These are phyloP conservation scores for Chloris gayana DNA, from an alignment of 176 grass and related monocot species.

Conservation along the genomic window DNA sequence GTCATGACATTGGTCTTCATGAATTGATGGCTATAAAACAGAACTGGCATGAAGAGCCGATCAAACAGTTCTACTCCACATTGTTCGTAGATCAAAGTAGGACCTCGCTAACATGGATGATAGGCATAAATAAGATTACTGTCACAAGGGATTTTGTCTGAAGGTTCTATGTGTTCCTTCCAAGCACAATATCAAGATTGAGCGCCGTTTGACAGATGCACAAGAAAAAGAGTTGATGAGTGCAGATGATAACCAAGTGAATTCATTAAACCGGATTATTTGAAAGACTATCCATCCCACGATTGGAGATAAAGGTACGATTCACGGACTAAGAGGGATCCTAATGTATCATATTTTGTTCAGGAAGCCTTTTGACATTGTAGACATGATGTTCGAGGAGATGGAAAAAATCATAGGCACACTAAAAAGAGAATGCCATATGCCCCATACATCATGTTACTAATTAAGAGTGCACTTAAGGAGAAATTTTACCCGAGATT, in stretches of 20 bases:
- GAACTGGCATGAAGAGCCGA: not conserved
- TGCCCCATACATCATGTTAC: conserved; percentile 28
- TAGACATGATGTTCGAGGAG: not conserved
- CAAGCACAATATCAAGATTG: not conserved
- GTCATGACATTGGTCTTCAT: not conserved
- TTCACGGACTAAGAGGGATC: not conserved
- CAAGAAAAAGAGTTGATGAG: not conserved
- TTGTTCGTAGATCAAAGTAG: not conserved
- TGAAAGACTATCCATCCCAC: not conserved
- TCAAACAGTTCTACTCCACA: conserved; percentile 16
- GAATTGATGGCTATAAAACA: not conserved
- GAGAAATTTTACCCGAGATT: not conserved
- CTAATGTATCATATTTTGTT: conserved; percentile 8
- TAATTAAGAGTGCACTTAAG: not conserved
- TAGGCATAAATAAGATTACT: not conserved
- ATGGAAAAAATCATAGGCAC: not conserved
- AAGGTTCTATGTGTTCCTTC: not conserved
- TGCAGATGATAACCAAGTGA: not conserved
- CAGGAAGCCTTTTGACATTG: conserved; percentile 4
- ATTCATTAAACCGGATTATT: not conserved
- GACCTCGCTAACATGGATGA: conserved; percentile 2
- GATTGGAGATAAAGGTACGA: not conserved
- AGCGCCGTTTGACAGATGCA: not conserved
- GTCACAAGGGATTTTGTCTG: not conserved
- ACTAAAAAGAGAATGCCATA: not conserved